phyloP scores from a whole-genome alignment of 2,329 filamentous ascomycete genomes.

The Cryphonectria japonica region DNA sequence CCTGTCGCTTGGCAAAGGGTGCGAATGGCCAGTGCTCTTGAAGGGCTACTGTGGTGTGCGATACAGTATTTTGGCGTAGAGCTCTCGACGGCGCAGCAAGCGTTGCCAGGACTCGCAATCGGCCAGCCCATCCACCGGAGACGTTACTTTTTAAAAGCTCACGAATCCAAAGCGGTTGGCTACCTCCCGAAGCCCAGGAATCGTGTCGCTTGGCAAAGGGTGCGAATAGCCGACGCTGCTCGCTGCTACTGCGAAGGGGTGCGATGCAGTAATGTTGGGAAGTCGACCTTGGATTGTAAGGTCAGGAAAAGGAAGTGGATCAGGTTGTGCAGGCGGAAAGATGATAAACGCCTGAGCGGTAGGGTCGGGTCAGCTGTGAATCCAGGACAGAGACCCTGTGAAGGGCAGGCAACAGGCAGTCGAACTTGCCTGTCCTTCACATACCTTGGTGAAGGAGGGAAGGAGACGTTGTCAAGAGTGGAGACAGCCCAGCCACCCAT shows the following conservation, averaged over 20 bases:
- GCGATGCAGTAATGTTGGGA: not conserved
- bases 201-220: slow-evolving; percentile 2
- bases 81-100: slow-evolving; percentile 5
- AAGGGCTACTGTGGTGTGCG: slow-evolving; percentile 10
- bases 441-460: not conserved
- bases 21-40: slow-evolving; percentile 12
- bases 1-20: slow-evolving; percentile 17
- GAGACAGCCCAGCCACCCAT: slow-evolving; percentile 1
- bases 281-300: not conserved
- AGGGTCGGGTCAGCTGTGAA: no score
- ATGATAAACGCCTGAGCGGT: not conserved
- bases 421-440: not conserved
- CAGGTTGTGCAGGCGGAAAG: not conserved
- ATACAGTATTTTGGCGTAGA: slow-evolving; percentile 14
- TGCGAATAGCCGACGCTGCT: slow-evolving; percentile 3
- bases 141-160: not conserved
- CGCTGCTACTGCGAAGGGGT: slow-evolving; percentile 4
- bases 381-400: not conserved
- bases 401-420: not conserved
- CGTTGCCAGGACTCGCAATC: slow-evolving; percentile 2
- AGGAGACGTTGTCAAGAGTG: not conserved
- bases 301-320: not conserved
- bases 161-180: slow-evolving; percentile 6
- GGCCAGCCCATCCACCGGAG: not conserved
- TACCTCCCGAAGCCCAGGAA: slow-evolving; percentile 6